Evolutionary conservation across 306 rosid species (phyloP).

Genomic region (Myrica gale): DNA sequence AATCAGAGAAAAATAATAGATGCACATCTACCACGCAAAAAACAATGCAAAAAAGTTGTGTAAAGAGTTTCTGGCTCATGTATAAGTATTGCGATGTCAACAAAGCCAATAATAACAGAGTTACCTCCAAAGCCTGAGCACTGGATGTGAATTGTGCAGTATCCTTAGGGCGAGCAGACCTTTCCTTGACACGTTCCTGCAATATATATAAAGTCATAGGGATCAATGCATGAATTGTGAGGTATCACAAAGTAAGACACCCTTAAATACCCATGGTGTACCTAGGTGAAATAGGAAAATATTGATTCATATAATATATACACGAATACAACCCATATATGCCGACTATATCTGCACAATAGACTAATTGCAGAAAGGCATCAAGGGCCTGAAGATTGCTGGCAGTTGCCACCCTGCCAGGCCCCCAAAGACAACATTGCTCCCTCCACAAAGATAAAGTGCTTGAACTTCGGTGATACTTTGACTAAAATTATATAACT

Average conservation of each 20-base stretch:
- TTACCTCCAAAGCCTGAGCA: constrained; percentile 59
- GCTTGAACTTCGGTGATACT: neutral
- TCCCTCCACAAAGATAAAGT: constrained; percentile 1
- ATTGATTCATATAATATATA: neutral
- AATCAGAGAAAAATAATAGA: constrained; percentile 17
- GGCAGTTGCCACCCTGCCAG: constrained; percentile 20
- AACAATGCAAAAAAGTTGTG: neutral
- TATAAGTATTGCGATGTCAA: constrained; percentile 12
- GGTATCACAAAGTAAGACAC: neutral
- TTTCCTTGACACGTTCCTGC: constrained; percentile 87
- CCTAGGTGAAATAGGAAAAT: neutral
- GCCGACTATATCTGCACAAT: neutral
- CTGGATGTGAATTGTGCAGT: constrained; percentile 42
- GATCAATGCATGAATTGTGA: constrained; percentile 20
- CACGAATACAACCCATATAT: neutral
- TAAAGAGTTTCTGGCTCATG: neutral
- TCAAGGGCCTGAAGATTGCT: neutral
- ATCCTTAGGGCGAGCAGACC: constrained; percentile 55
- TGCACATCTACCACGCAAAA: constrained; percentile 15
- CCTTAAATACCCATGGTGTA: constrained; percentile 12
- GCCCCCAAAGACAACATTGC: constrained; percentile 23
- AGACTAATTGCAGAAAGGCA: neutral
- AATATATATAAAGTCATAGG: constrained; percentile 13
- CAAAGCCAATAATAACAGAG: constrained; percentile 20
- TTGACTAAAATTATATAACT: constrained; percentile 2